Base-by-base conservation (phyloP, 352 stramenopile genomes). In the Pythium vanterpoolii region DNA sequence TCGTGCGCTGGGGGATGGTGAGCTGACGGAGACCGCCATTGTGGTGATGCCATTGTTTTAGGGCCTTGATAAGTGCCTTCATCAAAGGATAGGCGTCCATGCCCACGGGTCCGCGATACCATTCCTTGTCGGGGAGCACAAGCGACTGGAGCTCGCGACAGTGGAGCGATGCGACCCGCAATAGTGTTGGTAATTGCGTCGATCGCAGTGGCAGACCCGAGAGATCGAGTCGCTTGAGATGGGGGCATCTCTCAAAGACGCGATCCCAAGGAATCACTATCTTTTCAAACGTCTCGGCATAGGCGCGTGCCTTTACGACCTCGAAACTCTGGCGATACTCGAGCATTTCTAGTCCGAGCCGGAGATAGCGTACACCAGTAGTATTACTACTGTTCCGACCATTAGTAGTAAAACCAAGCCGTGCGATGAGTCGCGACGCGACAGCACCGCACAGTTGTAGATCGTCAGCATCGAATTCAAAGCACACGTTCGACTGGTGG, bases 11-110 rank as follows among this genome's bases (percentile, higher is more conserved):
- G 3, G 67, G 63, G 0, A 74, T 21, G 28, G 63, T 64, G 31
- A 74, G 58, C 60, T 74, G 67, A 18, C 30, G 36, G 5, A 73
- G 62, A 0, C 66, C 66, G 4, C 39, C 27, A 26, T 21, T 23
- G 10, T 24, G 11, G 7, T 24, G 31, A 24, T 43, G 42, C 66
- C 66, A 74, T 16, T 27, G 30, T 23, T 54, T 24, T 4, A 74
- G 59, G 5, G 62, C 62, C 27, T 60, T 34, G 27, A 64, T 68
- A 4, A 74, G 36, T 3, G 34, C 40, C 1, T 18, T 13, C 33
- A 72, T 52, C 10, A 45, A 8, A 10, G 26, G 19, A 11, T 42
- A 18, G 10, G n/a, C 23, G n/a, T 54, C 42, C 18, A 33, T 24
- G 27, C 31, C 24, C n/a, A 64, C 23, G 6, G 56, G 36, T 7